A percentile compares a stretch with the other conserved stretches of the same genome.
Evolutionary conservation across 2,329 filamentous ascomycete species (phyloP).

Genomic region (Apiospora malaysiana): DNA sequence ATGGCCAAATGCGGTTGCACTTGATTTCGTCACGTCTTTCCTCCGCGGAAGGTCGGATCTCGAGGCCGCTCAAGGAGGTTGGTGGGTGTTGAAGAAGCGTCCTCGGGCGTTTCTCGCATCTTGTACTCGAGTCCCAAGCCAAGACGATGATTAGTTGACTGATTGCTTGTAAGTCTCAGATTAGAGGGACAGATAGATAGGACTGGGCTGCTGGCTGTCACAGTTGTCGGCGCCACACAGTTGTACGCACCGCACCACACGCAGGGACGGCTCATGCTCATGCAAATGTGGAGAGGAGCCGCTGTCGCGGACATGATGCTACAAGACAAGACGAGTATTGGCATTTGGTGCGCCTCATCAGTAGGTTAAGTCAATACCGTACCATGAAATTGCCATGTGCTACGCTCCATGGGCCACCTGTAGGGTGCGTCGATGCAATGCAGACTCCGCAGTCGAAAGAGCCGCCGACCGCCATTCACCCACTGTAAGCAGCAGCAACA

Average conservation of each 20-base stretch:
- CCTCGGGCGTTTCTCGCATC: neutral
- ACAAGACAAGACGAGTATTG: too few species aligned
- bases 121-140: neutral
- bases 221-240: neutral
- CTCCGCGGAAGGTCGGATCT: neutral
- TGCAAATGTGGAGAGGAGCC: neutral
- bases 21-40: neutral
- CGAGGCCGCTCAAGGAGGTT: neutral
- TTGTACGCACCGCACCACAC: neutral
- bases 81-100: neutral
- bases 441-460: conserved; percentile 16
- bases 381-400: conserved; percentile 17
- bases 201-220: neutral
- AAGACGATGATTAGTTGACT: neutral
- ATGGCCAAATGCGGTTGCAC: neutral
- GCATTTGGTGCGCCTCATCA: neutral
- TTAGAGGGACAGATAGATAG: neutral
- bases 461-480: conserved; percentile 25
- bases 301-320: neutral
- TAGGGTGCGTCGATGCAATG: conserved; percentile 12
- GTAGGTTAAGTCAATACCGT: too few species aligned
- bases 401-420: neutral
- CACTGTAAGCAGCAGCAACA: conserved; percentile 24
- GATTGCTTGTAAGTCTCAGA: too few species aligned
- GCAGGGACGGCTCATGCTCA: neutral